Base-by-base conservation (phyloP, 1,139 yeast species). In the Martiniozyma asiatica region DNA sequence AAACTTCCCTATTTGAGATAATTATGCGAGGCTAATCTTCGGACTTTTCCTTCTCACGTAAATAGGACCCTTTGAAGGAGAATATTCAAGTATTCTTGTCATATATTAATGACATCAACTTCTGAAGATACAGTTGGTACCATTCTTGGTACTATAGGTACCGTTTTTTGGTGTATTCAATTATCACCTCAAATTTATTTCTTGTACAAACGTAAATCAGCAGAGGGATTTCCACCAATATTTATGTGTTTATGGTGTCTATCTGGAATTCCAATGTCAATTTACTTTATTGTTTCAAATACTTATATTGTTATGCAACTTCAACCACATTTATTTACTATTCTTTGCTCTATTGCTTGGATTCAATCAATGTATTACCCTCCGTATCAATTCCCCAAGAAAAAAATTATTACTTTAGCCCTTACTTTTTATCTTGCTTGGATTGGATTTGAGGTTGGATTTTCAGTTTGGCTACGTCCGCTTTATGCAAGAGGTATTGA, bases 231-330 rank as follows among this genome's bases (percentile, higher is more conserved):
- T n/a, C 75, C 76, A 0, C 73, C 75, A 0, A 21, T 59, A n/a
- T 68, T 70, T 70, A 61, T 69, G 71, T 65, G 68, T 38, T 50
- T 70, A 13, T 70, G 77, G 76, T 65, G 72, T 2, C 57, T 65
- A 6, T 60, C 73, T 35, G 76, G 75, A 1, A 44, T 70, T 0
- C 76, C 76, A 3, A 70, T 70, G 44, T 52, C 66, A 5, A 65
- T 68, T 20, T 70, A 69, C 47, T 70, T 70, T 40, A 45, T 66
- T 32, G 65, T 62, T 1, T 56, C 59, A 2, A 67, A 68, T 38
- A 70, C 73, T 0, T 60, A 70, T 12, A 62, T 70, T 3, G 74
- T 75, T 0, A 52, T 69, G 35, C 58, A 66, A 35, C 49, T 70
- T 24, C 77, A 70, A 42, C 76, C 77, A 0, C 69, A 66, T 41